These are phyloP conservation scores for Drosera spatulata DNA, from an alignment of 179 eudicot genomes.

Conservation along the genomic window DNA sequence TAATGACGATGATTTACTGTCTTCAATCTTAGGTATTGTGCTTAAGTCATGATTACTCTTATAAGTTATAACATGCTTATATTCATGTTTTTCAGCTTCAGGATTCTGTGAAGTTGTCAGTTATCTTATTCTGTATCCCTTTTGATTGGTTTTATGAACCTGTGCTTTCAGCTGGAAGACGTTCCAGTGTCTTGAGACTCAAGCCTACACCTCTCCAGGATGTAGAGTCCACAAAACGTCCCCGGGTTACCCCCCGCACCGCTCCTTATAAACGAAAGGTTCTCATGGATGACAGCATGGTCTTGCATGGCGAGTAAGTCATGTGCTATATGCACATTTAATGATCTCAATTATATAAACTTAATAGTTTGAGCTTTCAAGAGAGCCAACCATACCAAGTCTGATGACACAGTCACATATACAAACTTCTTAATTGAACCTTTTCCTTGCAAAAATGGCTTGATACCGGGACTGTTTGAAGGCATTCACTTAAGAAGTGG, in stretches of 20 bases:
- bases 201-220: slow-evolving; percentile 46
- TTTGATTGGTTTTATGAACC: neutral
- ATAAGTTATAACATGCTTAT: no score
- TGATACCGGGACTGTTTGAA: no score
- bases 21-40: slow-evolving; percentile 79
- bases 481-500: no score
- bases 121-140: neutral
- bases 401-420: no score
- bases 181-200: slow-evolving; percentile 54
- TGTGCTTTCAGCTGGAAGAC: slow-evolving; percentile 53
- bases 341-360: neutral
- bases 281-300: slow-evolving; percentile 76
- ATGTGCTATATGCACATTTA: neutral
- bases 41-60: no score
- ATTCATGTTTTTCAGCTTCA: no score
- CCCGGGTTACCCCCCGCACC: slow-evolving; percentile 37
- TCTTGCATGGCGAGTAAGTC: slow-evolving; percentile 98
- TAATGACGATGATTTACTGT: slow-evolving; percentile 84
- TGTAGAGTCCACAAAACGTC: slow-evolving; percentile 48
- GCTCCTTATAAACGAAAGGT: slow-evolving; percentile 65
- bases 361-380: neutral
- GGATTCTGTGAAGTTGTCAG: no score
- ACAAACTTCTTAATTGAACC: no score
- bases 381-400: no score
- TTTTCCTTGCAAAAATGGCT: no score